Conservation (phyloP, 1,139 yeast genomes). For the Pichia sp. region DNA sequence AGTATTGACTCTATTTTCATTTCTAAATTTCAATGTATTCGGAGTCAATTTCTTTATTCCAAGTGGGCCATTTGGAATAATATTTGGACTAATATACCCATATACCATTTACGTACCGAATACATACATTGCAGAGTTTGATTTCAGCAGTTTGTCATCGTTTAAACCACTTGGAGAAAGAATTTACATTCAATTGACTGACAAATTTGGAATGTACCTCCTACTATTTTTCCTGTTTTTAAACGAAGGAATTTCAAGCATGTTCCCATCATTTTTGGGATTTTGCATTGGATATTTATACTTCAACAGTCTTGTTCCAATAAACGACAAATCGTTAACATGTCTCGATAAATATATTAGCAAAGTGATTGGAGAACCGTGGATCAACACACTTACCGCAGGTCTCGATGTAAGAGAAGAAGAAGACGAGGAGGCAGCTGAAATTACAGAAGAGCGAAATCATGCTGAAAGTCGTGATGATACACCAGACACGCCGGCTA, state of each 20-base stretch:
- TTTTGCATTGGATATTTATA: constrained; percentile 52
- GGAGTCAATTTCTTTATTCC: constrained; percentile 29
- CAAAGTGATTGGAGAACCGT: background rate
- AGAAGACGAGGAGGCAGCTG: too few species aligned
- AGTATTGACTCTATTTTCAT: constrained; percentile 25
- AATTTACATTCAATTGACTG: constrained; percentile 37
- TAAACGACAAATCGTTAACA: constrained; percentile 46
- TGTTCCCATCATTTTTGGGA: constrained; percentile 48
- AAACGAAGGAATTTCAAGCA: constrained; percentile 43
- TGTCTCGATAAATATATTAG: constrained; percentile 22
- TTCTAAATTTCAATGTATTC: constrained; percentile 26
- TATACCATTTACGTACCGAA: constrained; percentile 52
- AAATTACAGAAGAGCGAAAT: too few species aligned
- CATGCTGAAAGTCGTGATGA: constrained; percentile 13
- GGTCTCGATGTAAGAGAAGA: too few species aligned
- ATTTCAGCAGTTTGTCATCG: constrained; percentile 25
- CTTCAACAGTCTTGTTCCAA: constrained; percentile 50
- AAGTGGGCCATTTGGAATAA: constrained; percentile 58
- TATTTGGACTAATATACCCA: constrained; percentile 52
- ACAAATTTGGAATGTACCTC: constrained; percentile 50
- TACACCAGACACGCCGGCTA: constrained; percentile 41
- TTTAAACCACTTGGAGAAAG: constrained; percentile 14
- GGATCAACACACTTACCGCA: background rate
- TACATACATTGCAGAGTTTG: constrained; percentile 48
- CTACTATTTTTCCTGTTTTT: constrained; percentile 43